Percentiles rank a stretch among this genome's conserved stretches.
These are phyloP conservation scores for Entomophthora muscae DNA, from an alignment of 371 early-diverging fungal species.

Conservation along the genomic window DNA sequence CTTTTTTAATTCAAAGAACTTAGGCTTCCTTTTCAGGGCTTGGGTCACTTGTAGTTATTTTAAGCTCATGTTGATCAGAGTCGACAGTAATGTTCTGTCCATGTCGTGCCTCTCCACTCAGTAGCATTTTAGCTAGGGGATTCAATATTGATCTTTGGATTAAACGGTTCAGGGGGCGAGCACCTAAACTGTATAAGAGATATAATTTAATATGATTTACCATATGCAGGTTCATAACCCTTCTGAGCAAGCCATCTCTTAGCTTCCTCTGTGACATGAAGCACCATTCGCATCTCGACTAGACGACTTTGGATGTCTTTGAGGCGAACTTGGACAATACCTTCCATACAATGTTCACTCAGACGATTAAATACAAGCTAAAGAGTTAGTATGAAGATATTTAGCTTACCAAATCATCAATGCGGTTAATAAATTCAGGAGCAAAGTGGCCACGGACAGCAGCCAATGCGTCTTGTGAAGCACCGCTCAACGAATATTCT, in stretches of 20 bases:
- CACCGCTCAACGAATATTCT: conserved; percentile 22
- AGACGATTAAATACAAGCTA: conserved; percentile 64
- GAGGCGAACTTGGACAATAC: conserved; percentile 72
- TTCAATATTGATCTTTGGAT: conserved; percentile 64
- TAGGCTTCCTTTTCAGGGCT: background rate
- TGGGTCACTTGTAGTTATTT: background rate
- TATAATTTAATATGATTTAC: conserved; percentile 29
- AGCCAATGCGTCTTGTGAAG: conserved; percentile 38
- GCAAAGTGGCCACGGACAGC: conserved; percentile 66
- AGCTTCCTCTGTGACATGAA: conserved; percentile 42
- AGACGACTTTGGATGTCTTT: conserved; percentile 53
- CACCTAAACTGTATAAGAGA: conserved; percentile 2
- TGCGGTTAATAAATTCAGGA: conserved; percentile 81
- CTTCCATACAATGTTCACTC: conserved; percentile 38
- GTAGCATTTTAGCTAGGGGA: conserved; percentile 54
- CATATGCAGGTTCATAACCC: conserved; percentile 74
- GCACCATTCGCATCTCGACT: conserved; percentile 44
- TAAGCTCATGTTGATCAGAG: background rate
- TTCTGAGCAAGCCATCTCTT: conserved; percentile 58
- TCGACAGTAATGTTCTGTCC: conserved; percentile 9
- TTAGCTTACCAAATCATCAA: conserved; percentile 46
- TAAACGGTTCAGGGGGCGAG: conserved; percentile 35
- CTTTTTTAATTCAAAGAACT: too few relatives aligned
- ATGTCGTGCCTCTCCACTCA: conserved; percentile 16
- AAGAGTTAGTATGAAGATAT: background rate